Base-by-base conservation (phyloP, 2,329 filamentous ascomycete genomes). In the Cercospora sojina region DNA sequence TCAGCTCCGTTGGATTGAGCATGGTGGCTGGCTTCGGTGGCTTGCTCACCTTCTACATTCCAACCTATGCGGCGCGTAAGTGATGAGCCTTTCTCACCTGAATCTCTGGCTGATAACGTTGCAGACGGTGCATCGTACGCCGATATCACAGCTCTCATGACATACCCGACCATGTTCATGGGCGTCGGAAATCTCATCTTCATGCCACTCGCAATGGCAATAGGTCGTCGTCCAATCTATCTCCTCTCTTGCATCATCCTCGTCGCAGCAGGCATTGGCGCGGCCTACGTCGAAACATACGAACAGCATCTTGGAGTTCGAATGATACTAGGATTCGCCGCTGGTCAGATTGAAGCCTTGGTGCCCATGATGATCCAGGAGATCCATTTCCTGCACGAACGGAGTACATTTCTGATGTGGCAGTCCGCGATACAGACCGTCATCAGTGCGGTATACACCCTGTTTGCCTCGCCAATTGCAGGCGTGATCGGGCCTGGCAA, bases 331-430 rank as follows among this genome's bases (percentile, higher is more conserved):
- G 72, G 73, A n/a, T 65, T 79, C 59, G 76, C 77, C 0, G 76
- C 72, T 41, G 65, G 71, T 59, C 64, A 76, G 69, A 67, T 61
- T 70, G 67, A 74, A 25, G 66, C 73, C 2, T 53, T 74, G 0
- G 71, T 73, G 13, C 73, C 72, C 3, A 73, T 74, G 70, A 74
- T 73, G 67, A 70, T 67, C 32, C 73, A 81, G 70, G 79, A 81
- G 62, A 75, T 82, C 10, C 80, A 81, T 68, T 83, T 83, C 65
- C 70, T 83, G 0, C 81, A 83, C 70, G 81, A 83, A 69, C 73
- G 81, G 4, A 79, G 79, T 47, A 80, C 73, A 6, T 75, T 69
- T 35, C 70, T 81, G 16, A 82, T 81, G 79, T 77, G 79, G 64
- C 80, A 82, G 61, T 77, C 77, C 27, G 77, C 80, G 0, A 77